Conservation (phyloP, 176 grass and related monocot genomes). For the Saccharum officinarum region DNA sequence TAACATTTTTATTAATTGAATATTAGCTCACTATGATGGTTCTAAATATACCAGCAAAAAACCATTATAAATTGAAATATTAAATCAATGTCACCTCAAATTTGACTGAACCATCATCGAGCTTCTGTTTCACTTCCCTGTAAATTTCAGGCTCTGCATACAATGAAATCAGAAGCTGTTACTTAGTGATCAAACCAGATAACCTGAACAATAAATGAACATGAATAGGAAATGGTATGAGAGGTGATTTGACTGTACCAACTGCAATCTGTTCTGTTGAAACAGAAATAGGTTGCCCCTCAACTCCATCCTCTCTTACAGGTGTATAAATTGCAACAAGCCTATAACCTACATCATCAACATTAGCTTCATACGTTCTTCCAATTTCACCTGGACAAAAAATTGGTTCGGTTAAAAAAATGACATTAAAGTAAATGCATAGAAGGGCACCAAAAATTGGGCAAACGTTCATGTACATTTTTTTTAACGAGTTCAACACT, state of each 20-base stretch:
- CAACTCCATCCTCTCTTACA: slow-evolving; percentile 89
- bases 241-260: slow-evolving; percentile 61
- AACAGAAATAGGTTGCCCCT: slow-evolving; percentile 86
- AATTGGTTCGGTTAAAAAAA: slow-evolving; percentile 22
- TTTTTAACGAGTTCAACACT: not conserved
- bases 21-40: not conserved
- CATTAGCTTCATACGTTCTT: slow-evolving; percentile 95
- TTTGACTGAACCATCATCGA: slow-evolving; percentile 81
- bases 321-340: slow-evolving; percentile 95
- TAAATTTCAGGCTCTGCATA: slow-evolving; percentile 84
- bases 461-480: not conserved
- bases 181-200: not conserved
- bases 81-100: slow-evolving; percentile 71
- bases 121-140: slow-evolving; percentile 91
- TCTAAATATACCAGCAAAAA: slow-evolving; percentile 13
- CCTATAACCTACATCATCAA: slow-evolving; percentile 94
- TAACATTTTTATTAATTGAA: not conserved
- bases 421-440: not conserved
- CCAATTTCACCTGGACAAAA: slow-evolving; percentile 69
- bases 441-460: slow-evolving; percentile 12
- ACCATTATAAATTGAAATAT: slow-evolving; percentile 13
- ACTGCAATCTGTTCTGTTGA: slow-evolving; percentile 91
- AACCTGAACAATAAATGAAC: slow-evolving; percentile 8
- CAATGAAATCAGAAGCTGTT: slow-evolving; percentile 27
- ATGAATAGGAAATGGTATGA: slow-evolving; percentile 1